Percentiles rank a stretch among this genome's conserved stretches.
These are phyloP conservation scores for Teunomyces atbi DNA, from an alignment of 805 yeast genomes.

Conservation along the genomic window DNA sequence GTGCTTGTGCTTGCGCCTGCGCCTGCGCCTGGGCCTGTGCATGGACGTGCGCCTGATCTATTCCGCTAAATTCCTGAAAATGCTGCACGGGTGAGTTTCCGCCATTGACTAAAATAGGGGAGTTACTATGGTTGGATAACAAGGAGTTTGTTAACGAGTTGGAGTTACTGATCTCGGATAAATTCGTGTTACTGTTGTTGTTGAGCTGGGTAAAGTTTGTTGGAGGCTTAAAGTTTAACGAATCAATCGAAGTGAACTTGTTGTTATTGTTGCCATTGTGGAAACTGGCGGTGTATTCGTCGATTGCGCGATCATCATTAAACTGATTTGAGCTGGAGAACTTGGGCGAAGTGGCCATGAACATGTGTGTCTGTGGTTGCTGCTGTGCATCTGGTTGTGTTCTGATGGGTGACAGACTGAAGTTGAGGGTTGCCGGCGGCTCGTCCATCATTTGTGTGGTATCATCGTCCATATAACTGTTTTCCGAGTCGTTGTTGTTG, in stretches of 20 bases:
- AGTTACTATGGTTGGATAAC: constrained; percentile 13
- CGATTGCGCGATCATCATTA: constrained; percentile 10
- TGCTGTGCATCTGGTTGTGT: constrained; percentile 6
- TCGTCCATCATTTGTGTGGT: constrained; percentile 19
- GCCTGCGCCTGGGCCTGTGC: constrained; percentile 11
- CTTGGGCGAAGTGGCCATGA: constrained; percentile 9
- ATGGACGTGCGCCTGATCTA: constrained; percentile 11
- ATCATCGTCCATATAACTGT: constrained; percentile 43
- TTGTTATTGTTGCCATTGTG: constrained; percentile 13
- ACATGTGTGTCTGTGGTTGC: constrained; percentile 1
- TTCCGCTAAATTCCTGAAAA: constrained; percentile 5
- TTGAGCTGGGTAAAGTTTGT: constrained; percentile 39
- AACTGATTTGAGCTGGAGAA: constrained; percentile 10
- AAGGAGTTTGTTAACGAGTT: constrained; percentile 22
- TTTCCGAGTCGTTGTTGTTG: constrained; percentile 11
- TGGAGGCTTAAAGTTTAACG: constrained; percentile 40
- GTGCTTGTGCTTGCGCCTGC: constrained; percentile 13
- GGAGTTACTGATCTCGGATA: constrained; percentile 34
- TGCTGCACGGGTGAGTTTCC: constrained; percentile 6
- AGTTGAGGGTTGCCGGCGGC: constrained; percentile 8
- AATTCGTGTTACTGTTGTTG: constrained; percentile 39
- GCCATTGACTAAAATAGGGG: constrained; percentile 8
- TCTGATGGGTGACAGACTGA: constrained; percentile 9
- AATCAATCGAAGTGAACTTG: constrained; percentile 39
- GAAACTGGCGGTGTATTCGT: constrained; percentile 10